Evolutionary conservation across 352 stramenopile genomes (phyloP).

Genomic region (Blastocystis hominis): DNA sequence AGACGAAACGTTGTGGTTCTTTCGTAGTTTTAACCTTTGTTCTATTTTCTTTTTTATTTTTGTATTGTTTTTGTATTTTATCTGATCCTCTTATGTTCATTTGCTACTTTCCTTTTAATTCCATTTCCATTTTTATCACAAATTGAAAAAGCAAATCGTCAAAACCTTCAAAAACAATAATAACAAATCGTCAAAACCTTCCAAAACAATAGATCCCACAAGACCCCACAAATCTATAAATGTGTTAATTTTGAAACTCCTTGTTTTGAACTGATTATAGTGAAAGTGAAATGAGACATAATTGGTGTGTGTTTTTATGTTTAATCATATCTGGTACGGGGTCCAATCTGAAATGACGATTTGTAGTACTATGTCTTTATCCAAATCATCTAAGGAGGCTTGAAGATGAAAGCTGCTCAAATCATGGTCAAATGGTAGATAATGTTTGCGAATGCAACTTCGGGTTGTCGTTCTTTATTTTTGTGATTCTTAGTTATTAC

Average conservation of each 20-base stretch:
- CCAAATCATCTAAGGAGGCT: not conserved
- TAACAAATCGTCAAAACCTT: too few relatives aligned
- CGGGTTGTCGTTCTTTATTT: not conserved
- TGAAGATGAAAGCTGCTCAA: not conserved
- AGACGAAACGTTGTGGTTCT: too few relatives aligned
- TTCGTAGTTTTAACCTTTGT: too few relatives aligned
- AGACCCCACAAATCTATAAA: not conserved
- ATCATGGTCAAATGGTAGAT: not conserved
- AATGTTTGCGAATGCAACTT: not conserved
- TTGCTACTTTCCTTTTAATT: too few relatives aligned
- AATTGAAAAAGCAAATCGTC: too few relatives aligned
- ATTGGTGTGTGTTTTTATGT: not conserved
- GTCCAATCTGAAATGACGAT: not conserved
- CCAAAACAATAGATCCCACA: too few relatives aligned
- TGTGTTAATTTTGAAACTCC: not conserved
- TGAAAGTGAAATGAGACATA: not conserved
- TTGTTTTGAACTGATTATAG: not conserved
- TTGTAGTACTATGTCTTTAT: not conserved
- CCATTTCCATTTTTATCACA: too few relatives aligned
- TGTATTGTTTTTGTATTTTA: too few relatives aligned
- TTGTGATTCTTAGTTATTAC: not conserved
- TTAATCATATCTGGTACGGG: not conserved
- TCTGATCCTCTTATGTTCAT: too few relatives aligned
- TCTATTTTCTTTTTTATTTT: too few relatives aligned
- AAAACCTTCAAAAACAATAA: too few relatives aligned